Conservation (phyloP, 345 rosid genomes). For the Citrus hindsii region DNA sequence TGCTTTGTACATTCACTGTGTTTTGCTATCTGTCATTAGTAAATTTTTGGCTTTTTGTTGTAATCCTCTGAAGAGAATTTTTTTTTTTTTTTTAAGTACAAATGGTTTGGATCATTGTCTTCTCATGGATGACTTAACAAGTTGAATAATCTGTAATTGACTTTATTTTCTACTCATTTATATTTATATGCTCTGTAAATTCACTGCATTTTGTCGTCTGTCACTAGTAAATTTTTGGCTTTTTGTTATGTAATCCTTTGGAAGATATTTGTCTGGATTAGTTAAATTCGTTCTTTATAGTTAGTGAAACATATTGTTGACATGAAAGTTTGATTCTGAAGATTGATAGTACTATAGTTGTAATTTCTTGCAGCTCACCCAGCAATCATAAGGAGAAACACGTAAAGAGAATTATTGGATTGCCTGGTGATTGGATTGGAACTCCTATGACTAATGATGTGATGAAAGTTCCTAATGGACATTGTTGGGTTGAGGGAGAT, state of each 20-base stretch:
- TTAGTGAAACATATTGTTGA: background rate
- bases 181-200: background rate
- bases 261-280: background rate
- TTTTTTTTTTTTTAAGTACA: too few relatives aligned
- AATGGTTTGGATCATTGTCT: too few relatives aligned
- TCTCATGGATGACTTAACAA: too few relatives aligned
- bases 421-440: constrained; percentile 88
- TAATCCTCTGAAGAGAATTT: too few relatives aligned
- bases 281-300: background rate
- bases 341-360: constrained; percentile 14
- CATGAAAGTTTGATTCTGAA: constrained; percentile 10
- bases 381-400: constrained; percentile 57
- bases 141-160: too few relatives aligned
- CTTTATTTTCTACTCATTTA: background rate
- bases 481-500: constrained; percentile 98
- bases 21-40: background rate
- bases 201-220: background rate
- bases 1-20: background rate
- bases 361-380: constrained; percentile 63
- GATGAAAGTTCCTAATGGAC: constrained; percentile 74
- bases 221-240: background rate
- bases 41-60: background rate
- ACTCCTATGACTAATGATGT: constrained; percentile 45
- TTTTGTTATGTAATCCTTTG: background rate
- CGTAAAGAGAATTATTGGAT: constrained; percentile 81